These are phyloP conservation scores for Postia placenta DNA, from an alignment of 768 basidiomycete species.

Conservation along the genomic window DNA sequence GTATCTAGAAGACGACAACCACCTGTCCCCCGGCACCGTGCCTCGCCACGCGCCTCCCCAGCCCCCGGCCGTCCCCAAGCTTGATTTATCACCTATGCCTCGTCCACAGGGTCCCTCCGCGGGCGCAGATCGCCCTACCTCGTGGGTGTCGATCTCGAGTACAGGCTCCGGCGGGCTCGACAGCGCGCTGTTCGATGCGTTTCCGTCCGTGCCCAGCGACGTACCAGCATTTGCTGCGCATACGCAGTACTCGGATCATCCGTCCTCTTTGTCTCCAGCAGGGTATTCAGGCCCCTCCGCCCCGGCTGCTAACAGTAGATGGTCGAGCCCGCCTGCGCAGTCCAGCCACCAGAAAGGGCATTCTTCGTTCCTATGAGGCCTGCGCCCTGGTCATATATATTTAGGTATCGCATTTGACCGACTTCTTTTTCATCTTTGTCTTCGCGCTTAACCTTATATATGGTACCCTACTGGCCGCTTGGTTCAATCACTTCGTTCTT, in stretches of 20 bases:
- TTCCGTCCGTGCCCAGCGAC: slow-evolving; percentile 59
- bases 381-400: not conserved
- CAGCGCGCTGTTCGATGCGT: slow-evolving; percentile 59
- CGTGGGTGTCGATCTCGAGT: slow-evolving; percentile 32
- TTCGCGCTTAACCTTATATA: not conserved
- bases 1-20: slow-evolving; percentile 11
- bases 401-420: not conserved
- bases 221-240: slow-evolving; percentile 4
- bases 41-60: not conserved
- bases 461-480: not conserved
- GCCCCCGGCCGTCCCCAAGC: slow-evolving; percentile 7
- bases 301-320: slow-evolving; percentile 8
- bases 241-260: slow-evolving; percentile 6
- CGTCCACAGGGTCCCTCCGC: not conserved
- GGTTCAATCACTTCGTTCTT: not conserved
- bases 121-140: slow-evolving; percentile 26
- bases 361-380: slow-evolving; percentile 10
- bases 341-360: slow-evolving; percentile 13
- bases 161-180: slow-evolving; percentile 40
- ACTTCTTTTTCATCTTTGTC: too few species aligned
- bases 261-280: slow-evolving; percentile 8
- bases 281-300: not conserved
- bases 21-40: not conserved
- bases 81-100: not conserved
- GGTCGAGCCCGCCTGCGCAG: slow-evolving; percentile 8